Evolutionary conservation across 2,329 filamentous ascomycete genomes (phyloP).

Genomic region (Verticillium albo-atrum): DNA sequence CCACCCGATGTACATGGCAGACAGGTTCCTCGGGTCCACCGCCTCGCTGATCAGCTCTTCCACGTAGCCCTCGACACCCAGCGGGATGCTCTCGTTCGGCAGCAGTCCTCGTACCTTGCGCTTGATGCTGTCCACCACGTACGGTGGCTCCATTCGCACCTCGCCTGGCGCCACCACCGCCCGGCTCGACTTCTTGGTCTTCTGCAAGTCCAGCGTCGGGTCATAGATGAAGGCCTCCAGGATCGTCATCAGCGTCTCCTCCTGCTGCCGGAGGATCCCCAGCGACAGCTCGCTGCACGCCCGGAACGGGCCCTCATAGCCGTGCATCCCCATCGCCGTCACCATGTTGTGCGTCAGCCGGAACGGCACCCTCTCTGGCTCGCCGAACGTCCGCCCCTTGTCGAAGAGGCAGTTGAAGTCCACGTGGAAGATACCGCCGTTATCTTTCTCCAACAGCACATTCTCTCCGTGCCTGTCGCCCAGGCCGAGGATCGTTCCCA

Average conservation of each 20-base stretch:
- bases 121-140: slow-evolving; percentile 84
- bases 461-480: slow-evolving; percentile 98
- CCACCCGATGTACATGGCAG: slow-evolving; percentile 98
- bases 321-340: slow-evolving; percentile 92
- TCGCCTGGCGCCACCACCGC: slow-evolving; percentile 29
- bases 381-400: slow-evolving; percentile 92
- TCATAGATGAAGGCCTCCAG: slow-evolving; percentile 97
- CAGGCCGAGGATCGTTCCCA: slow-evolving; percentile 87
- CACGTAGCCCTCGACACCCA: slow-evolving; percentile 96
- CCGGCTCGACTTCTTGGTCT: slow-evolving; percentile 58
- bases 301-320: slow-evolving; percentile 89
- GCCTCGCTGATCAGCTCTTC: slow-evolving; percentile 89
- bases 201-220: slow-evolving; percentile 86
- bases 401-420: slow-evolving; percentile 99
- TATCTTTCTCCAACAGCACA: slow-evolving; percentile 88
- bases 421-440: slow-evolving; percentile 92
- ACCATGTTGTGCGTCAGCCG: slow-evolving; percentile 98
- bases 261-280: slow-evolving; percentile 77
- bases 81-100: slow-evolving; percentile 81
- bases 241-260: slow-evolving; percentile 96
- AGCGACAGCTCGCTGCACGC: slow-evolving; percentile 88
- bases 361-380: slow-evolving; percentile 93
- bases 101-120: slow-evolving; percentile 82
- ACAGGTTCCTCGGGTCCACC: slow-evolving; percentile 71
- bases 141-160: slow-evolving; percentile 54